Evolutionary conservation across 768 basidiomycete species (phyloP).

Genomic region (Lactifluus rugatus): DNA sequence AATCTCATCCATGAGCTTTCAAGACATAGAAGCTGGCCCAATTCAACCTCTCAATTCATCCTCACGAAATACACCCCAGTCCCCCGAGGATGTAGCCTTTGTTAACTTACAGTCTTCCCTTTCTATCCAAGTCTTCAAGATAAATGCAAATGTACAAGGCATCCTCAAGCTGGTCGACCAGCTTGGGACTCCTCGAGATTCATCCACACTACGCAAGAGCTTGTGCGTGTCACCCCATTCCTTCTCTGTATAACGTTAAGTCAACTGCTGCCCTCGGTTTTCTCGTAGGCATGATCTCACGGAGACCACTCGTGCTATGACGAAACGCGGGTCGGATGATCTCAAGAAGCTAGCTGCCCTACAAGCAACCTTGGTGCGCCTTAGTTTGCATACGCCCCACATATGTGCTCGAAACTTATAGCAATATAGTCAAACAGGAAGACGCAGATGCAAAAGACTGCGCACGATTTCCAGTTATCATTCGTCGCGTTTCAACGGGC

Average conservation of each 20-base stretch:
- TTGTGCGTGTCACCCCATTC: constrained; percentile 47
- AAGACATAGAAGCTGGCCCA: constrained; percentile 40
- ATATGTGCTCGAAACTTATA: neutral
- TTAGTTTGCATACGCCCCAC: neutral
- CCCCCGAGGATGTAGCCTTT: constrained; percentile 65
- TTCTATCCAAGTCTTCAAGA: constrained; percentile 95
- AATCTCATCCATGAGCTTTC: constrained; percentile 38
- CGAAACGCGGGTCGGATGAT: constrained; percentile 88
- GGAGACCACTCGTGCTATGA: constrained; percentile 89
- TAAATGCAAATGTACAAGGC: constrained; percentile 94
- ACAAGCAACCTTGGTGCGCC: constrained; percentile 49
- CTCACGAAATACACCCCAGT: constrained; percentile 26
- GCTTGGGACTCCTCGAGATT: constrained; percentile 78
- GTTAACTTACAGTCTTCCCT: constrained; percentile 65
- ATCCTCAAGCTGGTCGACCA: constrained; percentile 96
- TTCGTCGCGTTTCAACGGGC: constrained; percentile 87
- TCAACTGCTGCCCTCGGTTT: no score
- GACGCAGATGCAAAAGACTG: constrained; percentile 82
- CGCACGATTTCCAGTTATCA: constrained; percentile 85
- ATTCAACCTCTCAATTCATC: constrained; percentile 26
- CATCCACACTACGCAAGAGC: constrained; percentile 65
- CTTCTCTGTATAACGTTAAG: neutral
- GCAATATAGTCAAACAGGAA: constrained; percentile 59
- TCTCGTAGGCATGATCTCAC: constrained; percentile 69
- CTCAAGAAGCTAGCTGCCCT: constrained; percentile 77